Base-by-base conservation (phyloP, 2,329 filamentous ascomycete genomes). In the Fusarium napiforme region DNA sequence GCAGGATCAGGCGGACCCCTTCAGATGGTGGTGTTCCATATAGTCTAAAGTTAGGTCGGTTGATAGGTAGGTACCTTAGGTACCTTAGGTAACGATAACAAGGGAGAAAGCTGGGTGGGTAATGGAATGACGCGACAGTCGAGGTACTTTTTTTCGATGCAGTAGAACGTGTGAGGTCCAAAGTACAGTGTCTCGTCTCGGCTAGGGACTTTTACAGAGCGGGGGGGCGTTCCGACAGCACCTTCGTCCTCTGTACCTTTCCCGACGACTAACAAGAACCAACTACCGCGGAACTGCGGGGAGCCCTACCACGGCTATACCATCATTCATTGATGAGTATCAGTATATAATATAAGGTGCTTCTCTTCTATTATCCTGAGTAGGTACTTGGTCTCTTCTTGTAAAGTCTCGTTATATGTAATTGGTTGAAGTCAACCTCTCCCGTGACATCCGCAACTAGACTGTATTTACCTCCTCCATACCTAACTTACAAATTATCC, bases 1-100 rank as follows among this genome's bases (percentile, higher is more conserved):
- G 82, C 83, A 81, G 71, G 63, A 66, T 62, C 47, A 47, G 63
- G 60, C 47, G 40, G 60, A 40, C 30, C 52, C 45, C 26, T 26
- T 26, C 43, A 40, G 52, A 42, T 40, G 39, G 34, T 67, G 45
- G 52, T 59, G 52, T 60, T 67, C 16, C 34, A 36, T 36, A 30
- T 30, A 30, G 28, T 30, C 28, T 9, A 30, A 30, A 7, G 28
- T 30, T 47, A 72, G 64, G 71, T 64, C 30, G 47, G 63, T 64
- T 39, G 53, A 63, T 60, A 37, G 18, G 18, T 32, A 30, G 30
- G 11, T 37, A 64, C 23, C 23, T 23, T 23, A 23, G 23, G 23
- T 23, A 23, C 23, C 23, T 23, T 23, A 23, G 30, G 11, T 37
- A 64, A 45, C 36, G 53, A 63, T 58, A 64, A 53, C 46, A 53